A percentile compares a stretch with the other conserved stretches of the same genome.
phyloP scores from a whole-genome alignment of 1,139 yeast genomes.

The Protomyces macrosporus region DNA sequence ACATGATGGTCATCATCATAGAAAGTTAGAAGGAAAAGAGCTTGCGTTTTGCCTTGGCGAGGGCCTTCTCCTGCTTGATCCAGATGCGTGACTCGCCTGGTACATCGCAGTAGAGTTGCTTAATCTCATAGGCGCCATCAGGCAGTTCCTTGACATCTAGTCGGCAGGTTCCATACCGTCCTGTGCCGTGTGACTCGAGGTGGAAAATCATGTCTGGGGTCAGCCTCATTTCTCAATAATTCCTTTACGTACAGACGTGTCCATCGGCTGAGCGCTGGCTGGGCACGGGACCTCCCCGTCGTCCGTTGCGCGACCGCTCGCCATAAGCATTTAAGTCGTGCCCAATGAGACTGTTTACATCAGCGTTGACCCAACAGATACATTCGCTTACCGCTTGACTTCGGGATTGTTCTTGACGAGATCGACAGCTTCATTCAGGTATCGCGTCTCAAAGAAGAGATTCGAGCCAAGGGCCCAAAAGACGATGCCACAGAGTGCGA shows the following conservation, averaged over 20 bases:
- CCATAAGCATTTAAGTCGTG: constrained; percentile 18
- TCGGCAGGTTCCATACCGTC: constrained; percentile 20
- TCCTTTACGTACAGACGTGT: constrained; percentile 4
- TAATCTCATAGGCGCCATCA: constrained; percentile 8
- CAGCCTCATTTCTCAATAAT: not conserved
- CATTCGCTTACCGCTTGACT: constrained; percentile 1
- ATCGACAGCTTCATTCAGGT: constrained; percentile 19
- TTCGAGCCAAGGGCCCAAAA: constrained; percentile 21
- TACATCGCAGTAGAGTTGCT: constrained; percentile 16
- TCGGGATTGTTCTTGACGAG: constrained; percentile 37
- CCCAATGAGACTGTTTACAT: constrained; percentile 2
- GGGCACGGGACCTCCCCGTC: constrained; percentile 15
- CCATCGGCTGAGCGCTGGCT: constrained; percentile 20
- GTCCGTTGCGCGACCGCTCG: constrained; percentile 13
- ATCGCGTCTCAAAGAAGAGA: constrained; percentile 22
- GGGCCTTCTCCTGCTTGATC: constrained; percentile 2
- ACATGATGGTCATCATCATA: no score
- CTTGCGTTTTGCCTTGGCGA: not conserved
- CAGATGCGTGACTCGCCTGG: constrained; percentile 12
- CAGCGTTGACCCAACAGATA: not conserved
- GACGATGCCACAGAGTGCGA: constrained; percentile 18
- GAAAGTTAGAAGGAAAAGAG: not conserved
- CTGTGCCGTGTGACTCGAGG: constrained; percentile 10
- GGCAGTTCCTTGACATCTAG: constrained; percentile 14
- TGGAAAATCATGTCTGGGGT: constrained; percentile 1